Conservation (phyloP, 2,329 filamentous ascomycete species). For the Lachnellula occidentalis region DNA sequence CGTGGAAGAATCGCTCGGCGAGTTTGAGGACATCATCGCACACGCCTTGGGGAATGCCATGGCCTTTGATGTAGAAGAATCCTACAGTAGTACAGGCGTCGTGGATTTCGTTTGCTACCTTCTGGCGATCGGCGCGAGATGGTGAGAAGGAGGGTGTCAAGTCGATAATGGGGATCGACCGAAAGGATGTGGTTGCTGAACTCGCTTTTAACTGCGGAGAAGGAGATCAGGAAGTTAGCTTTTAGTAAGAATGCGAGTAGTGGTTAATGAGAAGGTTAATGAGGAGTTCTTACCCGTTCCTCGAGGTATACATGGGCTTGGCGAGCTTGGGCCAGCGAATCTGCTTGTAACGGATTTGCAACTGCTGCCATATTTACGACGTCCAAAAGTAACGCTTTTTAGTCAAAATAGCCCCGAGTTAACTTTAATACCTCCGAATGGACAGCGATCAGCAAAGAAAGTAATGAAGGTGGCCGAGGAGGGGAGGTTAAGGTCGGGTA, state of each 20-base stretch:
- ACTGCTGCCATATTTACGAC: background rate
- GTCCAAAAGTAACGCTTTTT: too few relatives aligned
- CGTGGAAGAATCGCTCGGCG: constrained; percentile 41
- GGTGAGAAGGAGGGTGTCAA: constrained; percentile 27
- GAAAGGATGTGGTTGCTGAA: constrained; percentile 18
- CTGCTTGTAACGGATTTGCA: background rate
- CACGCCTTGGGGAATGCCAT: constrained; percentile 38
- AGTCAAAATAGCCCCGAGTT: too few relatives aligned
- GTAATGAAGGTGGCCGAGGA: too few relatives aligned
- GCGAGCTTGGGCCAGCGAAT: background rate
- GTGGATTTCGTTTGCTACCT: constrained; percentile 24
- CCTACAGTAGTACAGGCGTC: constrained; percentile 27
- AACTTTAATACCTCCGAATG: too few relatives aligned
- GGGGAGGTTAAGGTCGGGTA: too few relatives aligned
- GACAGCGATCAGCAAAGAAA: too few relatives aligned
- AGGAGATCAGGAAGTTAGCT: too few relatives aligned
- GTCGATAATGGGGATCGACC: constrained; percentile 28
- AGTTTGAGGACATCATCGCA: constrained; percentile 38
- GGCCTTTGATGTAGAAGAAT: constrained; percentile 38
- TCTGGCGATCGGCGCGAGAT: constrained; percentile 21
- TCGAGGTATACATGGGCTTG: background rate
- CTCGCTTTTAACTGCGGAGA: background rate
- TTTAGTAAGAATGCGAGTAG: too few relatives aligned
- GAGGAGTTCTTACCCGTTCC: background rate
- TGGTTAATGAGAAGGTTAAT: too few relatives aligned